A percentile compares a stretch with the other conserved stretches of the same genome.
Conservation (phyloP, 805 yeast genomes). For the Groenewaldozyma salmanticensis region DNA sequence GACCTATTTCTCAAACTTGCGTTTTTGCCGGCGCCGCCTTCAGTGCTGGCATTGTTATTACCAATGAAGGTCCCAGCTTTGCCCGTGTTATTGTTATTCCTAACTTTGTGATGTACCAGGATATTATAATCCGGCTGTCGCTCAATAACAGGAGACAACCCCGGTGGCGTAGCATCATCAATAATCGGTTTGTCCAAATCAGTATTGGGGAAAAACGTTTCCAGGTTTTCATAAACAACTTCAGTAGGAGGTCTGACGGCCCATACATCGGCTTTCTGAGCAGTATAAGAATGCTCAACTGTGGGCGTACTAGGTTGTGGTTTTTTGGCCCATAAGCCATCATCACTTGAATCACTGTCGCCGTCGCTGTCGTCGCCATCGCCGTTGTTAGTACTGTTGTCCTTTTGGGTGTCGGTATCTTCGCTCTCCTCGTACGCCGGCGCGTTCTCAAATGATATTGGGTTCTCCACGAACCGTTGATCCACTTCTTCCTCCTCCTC, state of each 20-base stretch:
- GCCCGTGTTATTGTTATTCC: background rate
- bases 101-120: background rate
- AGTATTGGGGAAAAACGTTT: constrained; percentile 83
- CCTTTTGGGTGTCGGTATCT: too few relatives aligned
- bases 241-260: constrained; percentile 92
- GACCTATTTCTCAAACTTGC: constrained; percentile 5
- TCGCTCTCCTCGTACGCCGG: constrained; percentile 48
- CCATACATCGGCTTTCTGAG: constrained; percentile 35
- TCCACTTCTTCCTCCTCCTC: constrained; percentile 5
- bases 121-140: constrained; percentile 9
- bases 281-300: constrained; percentile 8
- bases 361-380: constrained; percentile 13
- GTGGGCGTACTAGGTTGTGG: constrained; percentile 16
- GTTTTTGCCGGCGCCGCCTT: background rate
- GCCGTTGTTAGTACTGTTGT: too few relatives aligned
- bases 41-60: background rate
- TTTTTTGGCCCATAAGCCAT: constrained; percentile 50
- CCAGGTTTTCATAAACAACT: constrained; percentile 84
- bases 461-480: constrained; percentile 59
- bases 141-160: constrained; percentile 15
- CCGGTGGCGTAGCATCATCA: constrained; percentile 42
- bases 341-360: constrained; percentile 37
- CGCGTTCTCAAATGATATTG: constrained; percentile 63
- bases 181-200: constrained; percentile 88
- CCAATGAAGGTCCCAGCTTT: constrained; percentile 26